These are phyloP conservation scores for Eimeria mitis DNA, from an alignment of 169 alveolate species.

Conservation along the genomic window DNA sequence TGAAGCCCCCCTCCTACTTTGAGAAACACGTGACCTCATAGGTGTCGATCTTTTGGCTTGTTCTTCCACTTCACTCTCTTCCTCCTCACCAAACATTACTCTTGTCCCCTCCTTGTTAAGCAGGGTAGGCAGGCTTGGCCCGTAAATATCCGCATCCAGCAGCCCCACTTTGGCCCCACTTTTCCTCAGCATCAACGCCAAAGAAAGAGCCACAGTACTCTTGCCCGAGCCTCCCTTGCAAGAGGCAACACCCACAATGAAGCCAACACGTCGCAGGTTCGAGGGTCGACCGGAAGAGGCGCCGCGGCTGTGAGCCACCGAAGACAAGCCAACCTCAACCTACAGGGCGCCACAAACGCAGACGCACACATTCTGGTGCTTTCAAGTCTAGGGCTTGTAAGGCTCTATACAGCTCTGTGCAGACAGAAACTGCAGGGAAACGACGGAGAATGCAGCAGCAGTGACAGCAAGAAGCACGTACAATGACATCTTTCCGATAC, in stretches of 20 bases:
- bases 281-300: conserved; percentile 54
- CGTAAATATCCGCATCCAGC: conserved; percentile 97
- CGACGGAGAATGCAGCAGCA: background rate
- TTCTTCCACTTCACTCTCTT: conserved; percentile 17
- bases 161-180: conserved; percentile 95
- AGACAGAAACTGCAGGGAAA: background rate
- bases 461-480: background rate
- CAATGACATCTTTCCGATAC: background rate
- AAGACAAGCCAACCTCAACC: conserved; percentile 49
- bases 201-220: conserved; percentile 95
- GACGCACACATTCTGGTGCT: background rate
- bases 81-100: conserved; percentile 59
- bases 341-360: background rate
- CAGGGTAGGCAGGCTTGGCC: conserved; percentile 96
- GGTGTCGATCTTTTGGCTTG: background rate
- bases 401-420: background rate
- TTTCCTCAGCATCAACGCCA: conserved; percentile 92
- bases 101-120: conserved; percentile 84
- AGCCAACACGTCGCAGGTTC: conserved; percentile 50
- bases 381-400: background rate
- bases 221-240: conserved; percentile 99
- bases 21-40: background rate
- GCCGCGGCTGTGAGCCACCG: conserved; percentile 30
- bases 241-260: conserved; percentile 95
- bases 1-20: conserved; percentile 12